These are phyloP conservation scores for Teratosphaeria viscida DNA, from an alignment of 2,329 filamentous ascomycete genomes.

Conservation along the genomic window DNA sequence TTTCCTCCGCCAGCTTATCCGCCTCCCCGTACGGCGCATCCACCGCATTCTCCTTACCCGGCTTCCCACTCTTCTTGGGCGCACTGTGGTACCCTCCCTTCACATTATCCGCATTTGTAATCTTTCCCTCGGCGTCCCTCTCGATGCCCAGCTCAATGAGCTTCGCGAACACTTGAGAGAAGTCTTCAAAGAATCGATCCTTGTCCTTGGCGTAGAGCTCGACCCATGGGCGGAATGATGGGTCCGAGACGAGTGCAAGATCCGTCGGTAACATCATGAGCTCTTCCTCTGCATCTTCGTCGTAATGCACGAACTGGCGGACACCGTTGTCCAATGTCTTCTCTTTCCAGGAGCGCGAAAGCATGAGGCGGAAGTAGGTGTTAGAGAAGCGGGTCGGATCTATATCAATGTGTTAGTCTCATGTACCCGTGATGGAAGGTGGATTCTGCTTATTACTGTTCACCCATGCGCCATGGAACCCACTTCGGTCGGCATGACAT, in stretches of 20 bases:
- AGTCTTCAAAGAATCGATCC: conserved; percentile 52
- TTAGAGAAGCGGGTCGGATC: conserved; percentile 48
- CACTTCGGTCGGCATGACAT: conserved; percentile 45
- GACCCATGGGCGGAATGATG: conserved; percentile 46
- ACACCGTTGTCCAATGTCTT: conserved; percentile 44
- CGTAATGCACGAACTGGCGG: conserved; percentile 49
- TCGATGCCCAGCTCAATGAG: conserved; percentile 51
- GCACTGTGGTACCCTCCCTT: conserved; percentile 47
- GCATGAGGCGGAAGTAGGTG: conserved; percentile 46
- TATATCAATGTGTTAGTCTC: background rate
- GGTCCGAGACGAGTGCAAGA: conserved; percentile 47
- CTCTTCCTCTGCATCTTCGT: conserved; percentile 46
- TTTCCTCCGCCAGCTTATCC: conserved; percentile 31
- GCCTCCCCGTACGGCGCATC: conserved; percentile 27
- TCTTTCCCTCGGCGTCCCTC: conserved; percentile 42
- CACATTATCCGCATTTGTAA: conserved; percentile 48
- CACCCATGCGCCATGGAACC: conserved; percentile 48
- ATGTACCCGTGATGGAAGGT: background rate
- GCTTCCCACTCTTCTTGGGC: conserved; percentile 44
- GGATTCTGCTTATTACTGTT: conserved; percentile 4
- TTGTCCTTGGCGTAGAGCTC: conserved; percentile 51
- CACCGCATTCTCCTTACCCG: conserved; percentile 26
- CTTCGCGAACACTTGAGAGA: conserved; percentile 49
- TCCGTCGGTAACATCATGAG: conserved; percentile 60
- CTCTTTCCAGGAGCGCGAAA: conserved; percentile 44